Conservation (phyloP, 495 filamentous ascomycete genomes). For the Lichenothelia convexa region DNA sequence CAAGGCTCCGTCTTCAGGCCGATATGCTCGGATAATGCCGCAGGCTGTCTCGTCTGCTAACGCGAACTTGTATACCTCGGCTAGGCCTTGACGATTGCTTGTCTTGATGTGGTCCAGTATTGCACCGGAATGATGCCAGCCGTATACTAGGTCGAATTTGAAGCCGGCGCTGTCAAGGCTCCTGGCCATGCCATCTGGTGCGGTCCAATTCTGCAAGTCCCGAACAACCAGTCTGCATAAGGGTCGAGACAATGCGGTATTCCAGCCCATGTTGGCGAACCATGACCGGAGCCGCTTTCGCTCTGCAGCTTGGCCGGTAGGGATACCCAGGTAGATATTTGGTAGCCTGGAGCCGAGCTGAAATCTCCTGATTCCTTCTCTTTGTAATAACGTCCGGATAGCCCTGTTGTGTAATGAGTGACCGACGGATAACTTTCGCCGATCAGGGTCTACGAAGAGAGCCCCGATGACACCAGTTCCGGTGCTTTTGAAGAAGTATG, state of each 20-base stretch:
- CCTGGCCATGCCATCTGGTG: constrained; percentile 54
- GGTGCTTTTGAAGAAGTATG: constrained; percentile 54
- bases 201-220: constrained; percentile 50
- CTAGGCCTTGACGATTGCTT: constrained; percentile 60
- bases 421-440: constrained; percentile 72
- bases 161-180: constrained; percentile 49
- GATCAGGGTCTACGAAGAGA: constrained; percentile 64
- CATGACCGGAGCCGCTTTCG: constrained; percentile 33
- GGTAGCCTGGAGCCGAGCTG: constrained; percentile 66
- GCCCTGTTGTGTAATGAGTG: constrained; percentile 69
- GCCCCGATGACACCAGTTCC: constrained; percentile 62
- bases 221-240: constrained; percentile 47
- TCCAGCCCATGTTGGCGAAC: constrained; percentile 57
- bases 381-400: constrained; percentile 48
- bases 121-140: constrained; percentile 53
- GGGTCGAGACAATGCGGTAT: constrained; percentile 39
- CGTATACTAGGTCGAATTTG: constrained; percentile 65
- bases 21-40: constrained; percentile 68
- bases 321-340: constrained; percentile 63
- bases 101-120: constrained; percentile 60
- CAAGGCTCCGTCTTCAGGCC: constrained; percentile 43
- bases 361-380: constrained; percentile 50
- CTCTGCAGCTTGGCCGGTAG: constrained; percentile 31
- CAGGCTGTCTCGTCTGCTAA: constrained; percentile 52
- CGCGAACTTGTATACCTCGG: constrained; percentile 64